Conservation (phyloP, 2,329 filamentous ascomycete genomes). For the Lachnellula subtilissima region DNA sequence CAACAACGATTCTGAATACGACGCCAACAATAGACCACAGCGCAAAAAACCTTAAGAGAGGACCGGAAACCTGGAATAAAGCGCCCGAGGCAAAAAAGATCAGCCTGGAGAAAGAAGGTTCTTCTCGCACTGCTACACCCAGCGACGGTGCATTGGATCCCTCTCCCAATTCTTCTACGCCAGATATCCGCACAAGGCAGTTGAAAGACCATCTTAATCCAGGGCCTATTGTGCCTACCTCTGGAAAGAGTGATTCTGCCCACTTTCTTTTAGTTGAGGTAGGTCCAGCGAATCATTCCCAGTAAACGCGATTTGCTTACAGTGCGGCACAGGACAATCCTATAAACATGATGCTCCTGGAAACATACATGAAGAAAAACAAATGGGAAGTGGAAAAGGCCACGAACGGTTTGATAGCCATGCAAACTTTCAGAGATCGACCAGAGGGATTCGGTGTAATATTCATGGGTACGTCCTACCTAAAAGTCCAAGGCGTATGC, state of each 20-base stretch:
- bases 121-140: no score
- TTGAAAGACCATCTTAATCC: not conserved
- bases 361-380: constrained; percentile 26
- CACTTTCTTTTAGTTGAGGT: constrained; percentile 19
- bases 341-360: constrained; percentile 31
- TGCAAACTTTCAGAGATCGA: constrained; percentile 37
- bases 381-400: constrained; percentile 35
- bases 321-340: not conserved
- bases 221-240: not conserved
- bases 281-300: not conserved
- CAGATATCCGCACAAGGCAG: not conserved
- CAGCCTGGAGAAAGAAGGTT: no score
- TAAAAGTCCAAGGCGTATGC: not conserved
- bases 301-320: not conserved
- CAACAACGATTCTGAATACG: constrained; percentile 9
- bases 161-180: no score
- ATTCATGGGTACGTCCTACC: constrained; percentile 39
- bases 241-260: no score
- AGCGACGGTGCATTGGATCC: no score
- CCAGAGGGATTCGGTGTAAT: constrained; percentile 37
- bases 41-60: not conserved
- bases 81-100: no score
- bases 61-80: no score
- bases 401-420: constrained; percentile 41
- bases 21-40: not conserved